These are phyloP conservation scores for Dillenia suffruticosa DNA, from an alignment of 164 flowering plant genomes.

Conservation along the genomic window DNA sequence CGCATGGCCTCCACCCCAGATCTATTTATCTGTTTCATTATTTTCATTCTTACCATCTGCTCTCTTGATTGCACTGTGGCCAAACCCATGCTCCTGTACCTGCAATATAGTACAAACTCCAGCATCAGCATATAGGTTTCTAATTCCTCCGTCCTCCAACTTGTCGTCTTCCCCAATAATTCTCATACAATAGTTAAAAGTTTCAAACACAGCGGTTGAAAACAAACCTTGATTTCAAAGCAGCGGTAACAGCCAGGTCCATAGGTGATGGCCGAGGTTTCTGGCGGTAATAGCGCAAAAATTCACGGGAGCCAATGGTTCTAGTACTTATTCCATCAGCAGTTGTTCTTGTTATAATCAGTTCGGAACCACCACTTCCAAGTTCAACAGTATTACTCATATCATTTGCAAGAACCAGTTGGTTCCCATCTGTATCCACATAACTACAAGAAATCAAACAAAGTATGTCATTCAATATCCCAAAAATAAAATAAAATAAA, in stretches of 20 bases:
- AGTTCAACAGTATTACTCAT: constrained; percentile 46
- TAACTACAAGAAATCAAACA: constrained; percentile 34
- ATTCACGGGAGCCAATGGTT: constrained; percentile 86
- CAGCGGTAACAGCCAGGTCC: constrained; percentile 44
- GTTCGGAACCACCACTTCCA: constrained; percentile 84
- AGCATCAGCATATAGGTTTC: background rate
- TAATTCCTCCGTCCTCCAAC: background rate
- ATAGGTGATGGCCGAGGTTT: constrained; percentile 73
- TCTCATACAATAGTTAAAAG: background rate
- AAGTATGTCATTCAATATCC: background rate
- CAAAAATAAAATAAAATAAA: constrained; percentile 2
- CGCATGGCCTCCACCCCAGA: constrained; percentile 84
- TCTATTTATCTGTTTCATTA: constrained; percentile 64
- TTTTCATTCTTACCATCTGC: constrained; percentile 76
- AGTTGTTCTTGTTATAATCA: constrained; percentile 59
- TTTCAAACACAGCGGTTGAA: background rate
- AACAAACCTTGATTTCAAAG: constrained; percentile 73
- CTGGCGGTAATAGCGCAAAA: constrained; percentile 84
- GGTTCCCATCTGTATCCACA: constrained; percentile 60
- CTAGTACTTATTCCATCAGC: constrained; percentile 30
- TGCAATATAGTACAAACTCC: constrained; percentile 18
- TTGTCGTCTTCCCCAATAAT: background rate
- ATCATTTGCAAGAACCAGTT: constrained; percentile 52
- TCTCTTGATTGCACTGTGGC: constrained; percentile 77
- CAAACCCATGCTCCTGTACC: constrained; percentile 91